Evolutionary conservation across 2,329 filamentous ascomycete species (phyloP).

Genomic region (Penicillium occitanis): DNA sequence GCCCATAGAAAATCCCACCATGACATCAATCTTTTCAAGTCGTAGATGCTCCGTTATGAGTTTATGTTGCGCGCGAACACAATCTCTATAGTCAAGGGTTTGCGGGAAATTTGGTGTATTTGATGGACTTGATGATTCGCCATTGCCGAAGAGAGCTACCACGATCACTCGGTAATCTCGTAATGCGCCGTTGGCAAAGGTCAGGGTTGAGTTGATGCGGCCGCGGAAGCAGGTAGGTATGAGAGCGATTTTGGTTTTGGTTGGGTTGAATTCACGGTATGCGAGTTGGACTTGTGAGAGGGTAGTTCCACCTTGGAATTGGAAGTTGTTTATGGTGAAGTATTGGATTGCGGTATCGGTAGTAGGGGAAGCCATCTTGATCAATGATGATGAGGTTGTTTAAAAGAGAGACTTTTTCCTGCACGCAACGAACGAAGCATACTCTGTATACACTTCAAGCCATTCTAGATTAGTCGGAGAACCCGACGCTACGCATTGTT

Average conservation of each 20-base stretch:
- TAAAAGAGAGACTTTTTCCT: not conserved
- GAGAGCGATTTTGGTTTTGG: conserved; percentile 43
- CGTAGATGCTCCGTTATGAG: conserved; percentile 41
- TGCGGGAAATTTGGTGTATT: conserved; percentile 44
- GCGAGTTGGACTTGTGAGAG: conserved; percentile 37
- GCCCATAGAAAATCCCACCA: conserved; percentile 54
- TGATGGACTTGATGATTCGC: conserved; percentile 51
- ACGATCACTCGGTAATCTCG: conserved; percentile 47
- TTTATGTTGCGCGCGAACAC: conserved; percentile 45
- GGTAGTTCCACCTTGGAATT: conserved; percentile 38
- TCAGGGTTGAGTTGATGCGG: conserved; percentile 51
- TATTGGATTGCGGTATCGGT: conserved; percentile 33
- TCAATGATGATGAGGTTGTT: not conserved
- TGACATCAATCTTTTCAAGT: conserved; percentile 39
- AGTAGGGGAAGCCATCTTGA: conserved; percentile 10
- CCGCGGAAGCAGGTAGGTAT: conserved; percentile 59
- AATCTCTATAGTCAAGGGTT: conserved; percentile 45
- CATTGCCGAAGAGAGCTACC: conserved; percentile 51
- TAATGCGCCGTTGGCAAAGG: conserved; percentile 47
- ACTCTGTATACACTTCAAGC: not conserved
- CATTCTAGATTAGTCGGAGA: not conserved
- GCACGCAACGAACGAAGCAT: not conserved
- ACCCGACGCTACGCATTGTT: not conserved
- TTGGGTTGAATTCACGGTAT: conserved; percentile 46
- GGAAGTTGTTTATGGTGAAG: conserved; percentile 39